Evolutionary conservation across 192 early-diverging fungal genomes (phyloP).

Genomic region (Backusella psychrophila): DNA sequence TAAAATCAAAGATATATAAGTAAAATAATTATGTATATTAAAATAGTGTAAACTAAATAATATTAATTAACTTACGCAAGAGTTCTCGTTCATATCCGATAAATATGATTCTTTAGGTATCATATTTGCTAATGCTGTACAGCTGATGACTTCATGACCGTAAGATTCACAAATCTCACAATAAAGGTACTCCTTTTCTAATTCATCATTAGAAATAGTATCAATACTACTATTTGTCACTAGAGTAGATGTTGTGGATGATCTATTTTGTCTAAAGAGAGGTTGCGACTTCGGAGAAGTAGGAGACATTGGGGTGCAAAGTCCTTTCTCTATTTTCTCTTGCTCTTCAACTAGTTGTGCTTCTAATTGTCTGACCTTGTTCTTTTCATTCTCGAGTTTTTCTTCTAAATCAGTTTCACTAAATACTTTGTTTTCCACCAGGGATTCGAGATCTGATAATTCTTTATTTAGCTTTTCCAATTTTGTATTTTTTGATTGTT

Average conservation of each 20-base stretch:
- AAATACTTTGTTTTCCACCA: conserved; percentile 77
- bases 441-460: conserved; percentile 57
- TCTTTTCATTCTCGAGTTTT: conserved; percentile 45
- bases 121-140: conserved; percentile 34
- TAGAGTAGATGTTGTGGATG: background rate
- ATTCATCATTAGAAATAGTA: background rate
- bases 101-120: background rate
- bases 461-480: conserved; percentile 62
- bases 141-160: conserved; percentile 62
- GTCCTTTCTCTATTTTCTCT: background rate
- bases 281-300: background rate
- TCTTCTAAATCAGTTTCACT: conserved; percentile 67
- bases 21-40: background rate
- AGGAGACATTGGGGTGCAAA: background rate
- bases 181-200: conserved; percentile 40
- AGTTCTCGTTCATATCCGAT: background rate
- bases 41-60: background rate
- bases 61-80: background rate
- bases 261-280: background rate
- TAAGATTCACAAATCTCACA: conserved; percentile 69
- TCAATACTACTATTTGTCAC: background rate
- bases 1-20: background rate
- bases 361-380: conserved; percentile 39
- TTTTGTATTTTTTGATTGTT: conserved; percentile 60
- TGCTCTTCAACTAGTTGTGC: conserved; percentile 34